phyloP scores from a whole-genome alignment of 108 stramenopile genomes.

The Cylindrotheca fusiformis region DNA sequence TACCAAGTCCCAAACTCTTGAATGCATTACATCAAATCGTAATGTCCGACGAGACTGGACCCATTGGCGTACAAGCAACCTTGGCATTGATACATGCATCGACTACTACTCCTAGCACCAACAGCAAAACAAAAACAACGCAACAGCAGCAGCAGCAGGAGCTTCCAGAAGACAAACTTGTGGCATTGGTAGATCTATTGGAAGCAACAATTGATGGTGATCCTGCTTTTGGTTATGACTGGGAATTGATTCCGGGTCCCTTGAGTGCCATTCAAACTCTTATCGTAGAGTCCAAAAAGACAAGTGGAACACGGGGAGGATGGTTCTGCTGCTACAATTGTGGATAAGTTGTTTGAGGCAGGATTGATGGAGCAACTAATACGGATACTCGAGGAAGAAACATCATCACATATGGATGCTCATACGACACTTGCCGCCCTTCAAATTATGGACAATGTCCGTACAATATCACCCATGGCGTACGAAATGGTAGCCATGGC shows the following conservation, averaged over 20 bases:
- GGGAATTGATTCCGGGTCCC: conserved; percentile 6
- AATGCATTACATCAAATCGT: background rate
- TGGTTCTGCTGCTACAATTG: background rate
- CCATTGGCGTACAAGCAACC: background rate
- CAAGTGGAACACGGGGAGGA: background rate
- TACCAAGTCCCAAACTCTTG: background rate
- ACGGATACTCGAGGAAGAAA: background rate
- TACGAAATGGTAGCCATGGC: background rate
- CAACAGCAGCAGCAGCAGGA: too few species aligned
- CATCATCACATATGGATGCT: background rate
- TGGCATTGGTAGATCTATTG: background rate
- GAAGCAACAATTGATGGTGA: conserved; percentile 2
- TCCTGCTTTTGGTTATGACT: background rate
- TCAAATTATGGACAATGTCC: background rate
- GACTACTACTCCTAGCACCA: background rate
- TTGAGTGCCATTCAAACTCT: conserved; percentile 4
- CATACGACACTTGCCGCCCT: background rate
- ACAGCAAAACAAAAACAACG: too few species aligned
- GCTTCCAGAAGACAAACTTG: background rate
- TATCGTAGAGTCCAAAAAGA: too few species aligned
- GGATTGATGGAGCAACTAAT: background rate
- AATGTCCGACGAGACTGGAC: background rate
- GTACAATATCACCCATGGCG: background rate
- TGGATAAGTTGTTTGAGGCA: background rate
- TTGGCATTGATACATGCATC: background rate